These are phyloP conservation scores for Intubia oerlemansii DNA, from an alignment of 2,329 filamentous ascomycete species.

Conservation along the genomic window DNA sequence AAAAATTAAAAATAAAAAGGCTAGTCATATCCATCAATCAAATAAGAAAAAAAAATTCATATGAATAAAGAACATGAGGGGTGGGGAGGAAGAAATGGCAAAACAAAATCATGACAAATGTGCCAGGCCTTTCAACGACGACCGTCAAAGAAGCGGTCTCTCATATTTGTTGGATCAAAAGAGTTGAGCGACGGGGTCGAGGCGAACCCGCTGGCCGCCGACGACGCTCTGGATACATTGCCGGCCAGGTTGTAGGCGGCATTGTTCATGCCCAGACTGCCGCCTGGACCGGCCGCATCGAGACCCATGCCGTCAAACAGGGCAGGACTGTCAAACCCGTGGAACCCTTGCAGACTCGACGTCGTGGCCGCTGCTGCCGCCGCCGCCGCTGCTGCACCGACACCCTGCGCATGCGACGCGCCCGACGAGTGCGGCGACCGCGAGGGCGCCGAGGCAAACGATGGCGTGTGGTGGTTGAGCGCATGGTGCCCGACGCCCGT, in stretches of 20 bases:
- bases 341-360: constrained; percentile 8
- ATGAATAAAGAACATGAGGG: too few relatives aligned
- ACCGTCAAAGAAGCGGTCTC: constrained; percentile 9
- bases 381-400: too few relatives aligned
- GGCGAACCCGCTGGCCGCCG: constrained; percentile 6
- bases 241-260: constrained; percentile 10
- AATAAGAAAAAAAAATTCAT: not conserved
- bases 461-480: constrained; percentile 6
- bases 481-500: constrained; percentile 1
- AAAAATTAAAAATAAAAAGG: not conserved
- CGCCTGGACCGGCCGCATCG: constrained; percentile 10
- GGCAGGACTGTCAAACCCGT: constrained; percentile 8
- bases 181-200: constrained; percentile 7
- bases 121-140: constrained; percentile 3
- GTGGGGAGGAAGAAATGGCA: too few relatives aligned
- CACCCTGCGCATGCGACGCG: constrained; percentile 3
- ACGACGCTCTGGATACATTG: constrained; percentile 10
- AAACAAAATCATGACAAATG: not conserved
- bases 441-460: constrained; percentile 6
- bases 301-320: constrained; percentile 12
- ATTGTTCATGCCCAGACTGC: constrained; percentile 9
- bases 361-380: too few relatives aligned
- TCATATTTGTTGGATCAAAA: constrained; percentile 10
- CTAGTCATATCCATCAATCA: not conserved
- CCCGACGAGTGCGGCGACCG: constrained; percentile 8